Evolutionary conservation across 2,329 filamentous ascomycete species (phyloP).

Genomic region (Exserohilum turcica): DNA sequence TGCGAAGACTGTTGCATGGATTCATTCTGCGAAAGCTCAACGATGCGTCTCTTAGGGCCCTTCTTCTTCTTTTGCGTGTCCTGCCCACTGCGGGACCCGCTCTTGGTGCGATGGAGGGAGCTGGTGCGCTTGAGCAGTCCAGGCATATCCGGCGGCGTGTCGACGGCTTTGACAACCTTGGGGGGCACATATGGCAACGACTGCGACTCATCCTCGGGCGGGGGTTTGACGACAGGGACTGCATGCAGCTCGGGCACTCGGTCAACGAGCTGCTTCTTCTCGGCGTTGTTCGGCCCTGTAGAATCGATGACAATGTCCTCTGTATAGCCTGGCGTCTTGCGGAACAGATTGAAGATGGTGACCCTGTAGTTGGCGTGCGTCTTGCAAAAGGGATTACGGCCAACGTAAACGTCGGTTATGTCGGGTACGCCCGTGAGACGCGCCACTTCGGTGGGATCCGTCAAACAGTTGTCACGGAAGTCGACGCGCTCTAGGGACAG

Average conservation of each 20-base stretch:
- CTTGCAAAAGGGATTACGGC: slow-evolving; percentile 88
- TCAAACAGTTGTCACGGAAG: slow-evolving; percentile 84
- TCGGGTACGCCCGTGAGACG: slow-evolving; percentile 89
- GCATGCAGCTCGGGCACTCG: slow-evolving; percentile 75
- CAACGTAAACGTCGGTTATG: slow-evolving; percentile 89
- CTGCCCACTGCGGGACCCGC: slow-evolving; percentile 29
- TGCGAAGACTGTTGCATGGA: slow-evolving; percentile 39
- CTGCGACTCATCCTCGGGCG: slow-evolving; percentile 63
- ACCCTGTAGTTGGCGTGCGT: slow-evolving; percentile 85
- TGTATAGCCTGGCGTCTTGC: slow-evolving; percentile 83
- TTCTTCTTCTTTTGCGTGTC: slow-evolving; percentile 65
- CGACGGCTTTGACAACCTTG: slow-evolving; percentile 53
- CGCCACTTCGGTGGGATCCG: slow-evolving; percentile 89
- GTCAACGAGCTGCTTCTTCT: slow-evolving; percentile 83
- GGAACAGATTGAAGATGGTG: slow-evolving; percentile 94
- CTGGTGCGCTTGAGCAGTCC: slow-evolving; percentile 30
- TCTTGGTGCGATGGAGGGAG: slow-evolving; percentile 46
- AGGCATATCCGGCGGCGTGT: slow-evolving; percentile 21
- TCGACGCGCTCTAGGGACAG: slow-evolving; percentile 89
- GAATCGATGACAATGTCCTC: slow-evolving; percentile 91
- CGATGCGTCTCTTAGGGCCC: slow-evolving; percentile 60
- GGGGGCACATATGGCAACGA: slow-evolving; percentile 64
- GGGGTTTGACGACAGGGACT: slow-evolving; percentile 77
- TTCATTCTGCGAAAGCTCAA: slow-evolving; percentile 60
- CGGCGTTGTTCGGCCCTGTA: slow-evolving; percentile 78